Conservation (phyloP, 805 yeast species). For the Isabelozyma heimii region DNA sequence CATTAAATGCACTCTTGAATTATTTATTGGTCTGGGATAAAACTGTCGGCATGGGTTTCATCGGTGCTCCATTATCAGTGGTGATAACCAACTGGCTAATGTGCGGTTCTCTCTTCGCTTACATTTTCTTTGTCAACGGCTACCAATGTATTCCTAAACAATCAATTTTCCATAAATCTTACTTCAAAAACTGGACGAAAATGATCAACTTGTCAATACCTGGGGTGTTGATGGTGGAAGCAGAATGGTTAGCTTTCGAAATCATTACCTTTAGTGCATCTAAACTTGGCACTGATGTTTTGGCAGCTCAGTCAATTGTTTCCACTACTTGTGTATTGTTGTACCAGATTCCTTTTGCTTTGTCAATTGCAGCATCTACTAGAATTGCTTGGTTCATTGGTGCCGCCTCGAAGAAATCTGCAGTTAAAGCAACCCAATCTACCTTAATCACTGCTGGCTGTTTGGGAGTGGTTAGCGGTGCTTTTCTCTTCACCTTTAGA, state of each 20-base stretch:
- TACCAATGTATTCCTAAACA: conserved; percentile 42
- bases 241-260: conserved; percentile 80
- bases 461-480: conserved; percentile 36
- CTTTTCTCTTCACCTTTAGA: conserved; percentile 36
- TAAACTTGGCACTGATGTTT: conserved; percentile 58
- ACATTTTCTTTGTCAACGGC: conserved; percentile 45
- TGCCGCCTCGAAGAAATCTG: conserved; percentile 48
- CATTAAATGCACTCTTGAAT: conserved; percentile 66
- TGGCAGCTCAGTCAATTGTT: conserved; percentile 75
- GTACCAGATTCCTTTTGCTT: conserved; percentile 75
- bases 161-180: conserved; percentile 17
- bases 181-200: conserved; percentile 56
- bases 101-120: conserved; percentile 54
- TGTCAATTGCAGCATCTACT: conserved; percentile 72
- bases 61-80: conserved; percentile 78
- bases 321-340: conserved; percentile 65
- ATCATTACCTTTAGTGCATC: conserved; percentile 68
- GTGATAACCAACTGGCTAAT: conserved; percentile 69
- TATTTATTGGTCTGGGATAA: conserved; percentile 68
- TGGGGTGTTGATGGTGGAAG: conserved; percentile 72
- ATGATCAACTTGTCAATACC: conserved; percentile 68
- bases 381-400: conserved; percentile 77
- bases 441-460: conserved; percentile 29
- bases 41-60: conserved; percentile 56
- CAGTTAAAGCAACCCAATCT: conserved; percentile 34